Base-by-base conservation (phyloP, 1,284 basidiomycete genomes). In the Melampsora abietis-canadensis region DNA sequence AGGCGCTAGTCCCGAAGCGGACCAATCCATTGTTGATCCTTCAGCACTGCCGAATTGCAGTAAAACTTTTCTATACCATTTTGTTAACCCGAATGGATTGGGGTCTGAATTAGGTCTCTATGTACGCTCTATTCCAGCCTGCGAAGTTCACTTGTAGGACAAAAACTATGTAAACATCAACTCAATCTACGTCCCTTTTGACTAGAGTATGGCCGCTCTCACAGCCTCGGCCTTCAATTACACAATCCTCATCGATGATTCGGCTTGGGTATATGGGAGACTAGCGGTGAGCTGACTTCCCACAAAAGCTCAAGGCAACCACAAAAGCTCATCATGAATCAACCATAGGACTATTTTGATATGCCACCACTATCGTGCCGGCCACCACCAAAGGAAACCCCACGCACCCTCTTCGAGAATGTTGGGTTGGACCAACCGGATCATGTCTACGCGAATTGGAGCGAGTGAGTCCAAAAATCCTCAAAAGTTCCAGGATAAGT, bases 211-310 rank as follows among this genome's bases (percentile, higher is more conserved):
- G 40, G 40, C 40, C 12, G 40, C 40, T 3, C 10, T 40, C 40
- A 12, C 12, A 14, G 40, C 40, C 40, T 40, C 40, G 14, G 8
- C 40, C 40, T 40, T 40, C 40, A 40, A 54, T 54, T 54, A 54
- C 51, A 54, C 51, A n/a, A 54, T 54, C 8, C 5, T 54, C n/a
- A 54, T 54, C 6, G 51, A 54, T 54, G 51, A 54, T 54, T 21
- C n/a, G 10, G 27, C n/a, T 54, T 54, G 51, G 51, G 10, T 21
- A 21, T 54, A 54, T 27, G 51, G 51, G 21, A n/a, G 51, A 54
- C 27, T 54, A 21, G 10, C 10, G n/a, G 51, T 54, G n/a, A 27
- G 14, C 10, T 24, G 4, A 7, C 19, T 54, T 54, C 14, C 10
- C n/a, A 21, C 51, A 4, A 4, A 54, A 54, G 51, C 40, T 40